A percentile compares a stretch with the other conserved stretches of the same genome.
These are phyloP conservation scores for Larix kaempferi DNA, from an alignment of 75 land plant species.

Conservation along the genomic window DNA sequence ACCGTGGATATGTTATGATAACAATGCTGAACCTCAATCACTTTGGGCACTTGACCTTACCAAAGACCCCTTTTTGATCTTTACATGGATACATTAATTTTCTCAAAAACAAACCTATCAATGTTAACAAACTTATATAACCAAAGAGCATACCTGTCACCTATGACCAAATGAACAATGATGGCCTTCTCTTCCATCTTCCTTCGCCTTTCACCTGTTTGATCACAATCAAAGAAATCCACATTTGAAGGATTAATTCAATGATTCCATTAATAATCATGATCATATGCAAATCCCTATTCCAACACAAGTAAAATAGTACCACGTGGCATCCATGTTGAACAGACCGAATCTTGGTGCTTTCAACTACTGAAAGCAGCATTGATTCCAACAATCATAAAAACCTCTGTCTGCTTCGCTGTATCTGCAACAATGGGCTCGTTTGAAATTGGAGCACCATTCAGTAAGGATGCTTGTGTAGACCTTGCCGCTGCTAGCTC, in stretches of 20 bases:
- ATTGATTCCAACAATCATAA: conserved; percentile 78
- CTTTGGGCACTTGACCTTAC: not conserved
- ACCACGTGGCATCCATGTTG: conserved; percentile 81
- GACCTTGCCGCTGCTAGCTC: conserved; percentile 40
- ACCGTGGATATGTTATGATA: not conserved
- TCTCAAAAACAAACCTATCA: not conserved
- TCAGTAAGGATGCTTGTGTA: conserved; percentile 14
- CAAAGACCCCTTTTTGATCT: not conserved
- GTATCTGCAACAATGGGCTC: not conserved
- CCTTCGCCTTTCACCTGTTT: conserved; percentile 72
- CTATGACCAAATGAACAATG: conserved; percentile 86
- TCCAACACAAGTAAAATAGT: not conserved
- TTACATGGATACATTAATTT: not conserved
- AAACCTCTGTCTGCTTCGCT: conserved; percentile 18
- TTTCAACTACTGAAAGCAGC: conserved; percentile 75
- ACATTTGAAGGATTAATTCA: not conserved
- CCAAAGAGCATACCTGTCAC: conserved; percentile 61
- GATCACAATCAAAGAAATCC: conserved; percentile 1
- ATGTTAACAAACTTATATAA: not conserved
- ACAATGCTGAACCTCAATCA: too few relatives aligned
- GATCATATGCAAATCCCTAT: too few relatives aligned
- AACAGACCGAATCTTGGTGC: conserved; percentile 57
- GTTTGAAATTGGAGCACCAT: conserved; percentile 24
- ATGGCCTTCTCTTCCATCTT: conserved; percentile 85
- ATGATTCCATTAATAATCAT: not conserved